Percentiles rank a stretch among this genome's conserved stretches.
These are phyloP conservation scores for Petunia axillaris DNA, from an alignment of 257 asterid genomes.

Conservation along the genomic window DNA sequence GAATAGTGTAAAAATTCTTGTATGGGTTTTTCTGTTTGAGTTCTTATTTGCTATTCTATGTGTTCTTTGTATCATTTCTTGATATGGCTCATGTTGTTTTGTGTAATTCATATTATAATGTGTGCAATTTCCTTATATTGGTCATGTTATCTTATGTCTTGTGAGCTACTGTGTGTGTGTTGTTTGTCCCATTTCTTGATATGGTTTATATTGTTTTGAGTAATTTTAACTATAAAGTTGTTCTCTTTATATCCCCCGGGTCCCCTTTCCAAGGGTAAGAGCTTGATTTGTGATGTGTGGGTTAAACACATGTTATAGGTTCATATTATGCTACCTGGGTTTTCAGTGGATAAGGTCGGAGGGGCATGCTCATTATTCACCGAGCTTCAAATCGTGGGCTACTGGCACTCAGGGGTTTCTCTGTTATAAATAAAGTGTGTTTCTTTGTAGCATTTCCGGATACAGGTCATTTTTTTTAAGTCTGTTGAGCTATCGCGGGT, in stretches of 20 bases:
- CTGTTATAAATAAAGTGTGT: not conserved
- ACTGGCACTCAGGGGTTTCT: too few relatives aligned
- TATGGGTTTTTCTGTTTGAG: not conserved
- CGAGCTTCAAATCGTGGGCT: too few relatives aligned
- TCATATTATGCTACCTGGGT: too few relatives aligned
- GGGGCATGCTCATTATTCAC: too few relatives aligned
- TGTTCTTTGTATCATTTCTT: slow-evolving; percentile 9
- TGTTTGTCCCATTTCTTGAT: not conserved
- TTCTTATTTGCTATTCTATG: too few relatives aligned
- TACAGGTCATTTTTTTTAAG: not conserved
- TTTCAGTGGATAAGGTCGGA: too few relatives aligned
- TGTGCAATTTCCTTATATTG: not conserved
- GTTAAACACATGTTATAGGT: too few relatives aligned
- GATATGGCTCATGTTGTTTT: not conserved
- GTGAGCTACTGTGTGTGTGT: not conserved
- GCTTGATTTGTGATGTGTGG: too few relatives aligned
- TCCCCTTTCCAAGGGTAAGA: too few relatives aligned
- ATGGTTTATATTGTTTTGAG: not conserved
- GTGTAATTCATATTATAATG: not conserved
- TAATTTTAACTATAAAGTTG: not conserved
- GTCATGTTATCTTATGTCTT: not conserved
- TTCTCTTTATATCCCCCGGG: too few relatives aligned
- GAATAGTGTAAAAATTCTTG: too few relatives aligned
- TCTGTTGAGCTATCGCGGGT: not conserved
- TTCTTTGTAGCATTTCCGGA: not conserved